Conservation (phyloP, 2,329 filamentous ascomycete genomes). For the Sporothrix phasma region DNA sequence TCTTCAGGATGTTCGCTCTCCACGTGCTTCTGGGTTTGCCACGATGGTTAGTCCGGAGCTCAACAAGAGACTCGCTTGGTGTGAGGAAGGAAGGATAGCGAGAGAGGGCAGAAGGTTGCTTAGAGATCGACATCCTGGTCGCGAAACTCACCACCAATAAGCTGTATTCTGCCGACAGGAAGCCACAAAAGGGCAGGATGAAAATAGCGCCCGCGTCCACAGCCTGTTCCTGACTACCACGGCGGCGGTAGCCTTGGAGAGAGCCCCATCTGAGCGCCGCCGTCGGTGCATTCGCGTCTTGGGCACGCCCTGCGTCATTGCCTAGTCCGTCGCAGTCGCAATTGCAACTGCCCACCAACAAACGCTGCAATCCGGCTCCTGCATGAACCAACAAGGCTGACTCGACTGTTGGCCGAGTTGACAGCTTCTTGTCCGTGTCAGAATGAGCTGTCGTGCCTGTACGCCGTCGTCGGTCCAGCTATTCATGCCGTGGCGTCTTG, state of each 20-base stretch:
- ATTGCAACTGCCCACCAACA: neutral
- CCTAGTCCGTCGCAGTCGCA: neutral
- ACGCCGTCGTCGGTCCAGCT: neutral
- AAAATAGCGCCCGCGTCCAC: slow-evolving; percentile 6
- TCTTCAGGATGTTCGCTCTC: slow-evolving; percentile 20
- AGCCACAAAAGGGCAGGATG: slow-evolving; percentile 33
- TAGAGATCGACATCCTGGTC: neutral
- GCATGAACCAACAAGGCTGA: neutral
- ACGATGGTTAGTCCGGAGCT: neutral
- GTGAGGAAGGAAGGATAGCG: neutral
- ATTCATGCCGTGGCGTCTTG: neutral
- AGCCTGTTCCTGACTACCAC: neutral
- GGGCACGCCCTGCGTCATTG: slow-evolving; percentile 5
- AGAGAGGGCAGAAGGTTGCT: neutral
- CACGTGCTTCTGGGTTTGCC: slow-evolving; percentile 24
- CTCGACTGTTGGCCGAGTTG: no score
- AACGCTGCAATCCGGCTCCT: neutral
- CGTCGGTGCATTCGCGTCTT: neutral
- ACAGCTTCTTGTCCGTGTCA: neutral
- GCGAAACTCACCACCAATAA: slow-evolving; percentile 28
- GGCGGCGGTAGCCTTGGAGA: neutral
- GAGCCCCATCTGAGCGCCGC: neutral
- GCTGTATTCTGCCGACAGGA: slow-evolving; percentile 27
- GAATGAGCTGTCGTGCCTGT: neutral
- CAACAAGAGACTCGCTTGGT: neutral